Conservation (phyloP, 345 rosid genomes). For the Citrus unshiu region DNA sequence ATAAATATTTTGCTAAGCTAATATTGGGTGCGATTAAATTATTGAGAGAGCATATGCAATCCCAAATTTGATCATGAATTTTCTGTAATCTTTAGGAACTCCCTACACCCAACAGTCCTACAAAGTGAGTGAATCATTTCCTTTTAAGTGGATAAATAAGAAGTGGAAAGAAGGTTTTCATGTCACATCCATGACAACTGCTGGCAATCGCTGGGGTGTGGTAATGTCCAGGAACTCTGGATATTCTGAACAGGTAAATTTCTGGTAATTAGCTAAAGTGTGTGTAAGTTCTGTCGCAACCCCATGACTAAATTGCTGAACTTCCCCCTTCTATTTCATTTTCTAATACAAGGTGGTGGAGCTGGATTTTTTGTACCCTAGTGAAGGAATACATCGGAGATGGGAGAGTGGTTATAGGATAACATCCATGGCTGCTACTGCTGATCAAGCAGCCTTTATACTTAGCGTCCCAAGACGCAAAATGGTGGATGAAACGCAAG, state of each 20-base stretch:
- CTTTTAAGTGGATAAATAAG: conserved; percentile 97
- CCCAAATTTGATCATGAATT: conserved; percentile 6
- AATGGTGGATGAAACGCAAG: conserved; percentile 88
- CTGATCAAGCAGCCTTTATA: conserved; percentile 91
- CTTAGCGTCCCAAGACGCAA: conserved; percentile 85
- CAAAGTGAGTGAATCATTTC: conserved; percentile 97
- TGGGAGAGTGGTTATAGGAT: conserved; percentile 94
- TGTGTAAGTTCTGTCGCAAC: not conserved
- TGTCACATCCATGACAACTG: conserved; percentile 95
- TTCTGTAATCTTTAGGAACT: conserved; percentile 54
- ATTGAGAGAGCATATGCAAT: not conserved
- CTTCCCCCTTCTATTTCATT: conserved; percentile 10
- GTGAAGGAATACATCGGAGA: conserved; percentile 89
- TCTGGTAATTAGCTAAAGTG: not conserved
- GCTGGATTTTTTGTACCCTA: conserved; percentile 91
- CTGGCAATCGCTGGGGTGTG: conserved; percentile 92
- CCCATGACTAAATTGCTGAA: not conserved
- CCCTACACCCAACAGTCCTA: conserved; percentile 96
- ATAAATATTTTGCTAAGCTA: not conserved
- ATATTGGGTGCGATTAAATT: too few relatives aligned
- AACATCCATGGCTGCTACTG: conserved; percentile 91
- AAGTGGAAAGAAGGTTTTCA: conserved; percentile 99
- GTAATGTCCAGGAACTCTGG: conserved; percentile 97
- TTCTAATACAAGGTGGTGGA: conserved; percentile 68
- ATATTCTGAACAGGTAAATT: conserved; percentile 73